Evolutionary conservation across 164 flowering plant species (phyloP).

Genomic region (Vitis rotundifolia): DNA sequence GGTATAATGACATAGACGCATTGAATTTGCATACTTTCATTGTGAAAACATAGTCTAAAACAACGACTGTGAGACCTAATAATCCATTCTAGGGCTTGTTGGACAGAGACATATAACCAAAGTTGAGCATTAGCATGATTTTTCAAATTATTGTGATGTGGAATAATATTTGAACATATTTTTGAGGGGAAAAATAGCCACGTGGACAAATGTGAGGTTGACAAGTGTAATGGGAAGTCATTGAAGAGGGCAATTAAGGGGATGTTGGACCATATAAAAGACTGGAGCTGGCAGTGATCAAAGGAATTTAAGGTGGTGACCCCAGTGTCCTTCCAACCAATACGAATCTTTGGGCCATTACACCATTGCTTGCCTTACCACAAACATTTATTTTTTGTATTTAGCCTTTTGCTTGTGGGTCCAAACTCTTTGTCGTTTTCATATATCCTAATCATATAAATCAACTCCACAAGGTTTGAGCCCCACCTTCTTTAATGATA

Average conservation of each 20-base stretch:
- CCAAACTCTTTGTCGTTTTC: background rate
- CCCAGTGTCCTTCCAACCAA: slow-evolving; percentile 21
- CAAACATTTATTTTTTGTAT: background rate
- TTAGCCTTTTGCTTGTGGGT: background rate
- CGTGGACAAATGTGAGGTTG: background rate
- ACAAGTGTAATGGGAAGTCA: slow-evolving; percentile 12
- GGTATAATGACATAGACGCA: background rate
- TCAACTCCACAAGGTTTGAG: too few species aligned
- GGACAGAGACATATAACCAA: background rate
- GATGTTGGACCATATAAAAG: slow-evolving; percentile 28
- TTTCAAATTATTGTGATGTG: background rate
- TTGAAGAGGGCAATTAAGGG: slow-evolving; percentile 19
- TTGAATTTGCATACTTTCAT: background rate
- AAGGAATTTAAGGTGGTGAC: slow-evolving; percentile 25
- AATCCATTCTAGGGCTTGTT: background rate
- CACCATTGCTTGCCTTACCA: slow-evolving; percentile 7
- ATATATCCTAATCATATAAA: too few species aligned
- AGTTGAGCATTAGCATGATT: background rate
- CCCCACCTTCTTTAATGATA: too few species aligned
- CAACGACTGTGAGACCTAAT: background rate
- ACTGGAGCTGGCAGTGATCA: slow-evolving; percentile 32
- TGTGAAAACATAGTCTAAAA: background rate
- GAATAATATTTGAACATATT: background rate
- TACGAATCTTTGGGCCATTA: slow-evolving; percentile 6
- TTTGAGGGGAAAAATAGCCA: too few species aligned